A percentile compares a stretch with the other conserved stretches of the same genome.
Conservation (phyloP, 441 rosid species). For the Aleurites moluccanus region DNA sequence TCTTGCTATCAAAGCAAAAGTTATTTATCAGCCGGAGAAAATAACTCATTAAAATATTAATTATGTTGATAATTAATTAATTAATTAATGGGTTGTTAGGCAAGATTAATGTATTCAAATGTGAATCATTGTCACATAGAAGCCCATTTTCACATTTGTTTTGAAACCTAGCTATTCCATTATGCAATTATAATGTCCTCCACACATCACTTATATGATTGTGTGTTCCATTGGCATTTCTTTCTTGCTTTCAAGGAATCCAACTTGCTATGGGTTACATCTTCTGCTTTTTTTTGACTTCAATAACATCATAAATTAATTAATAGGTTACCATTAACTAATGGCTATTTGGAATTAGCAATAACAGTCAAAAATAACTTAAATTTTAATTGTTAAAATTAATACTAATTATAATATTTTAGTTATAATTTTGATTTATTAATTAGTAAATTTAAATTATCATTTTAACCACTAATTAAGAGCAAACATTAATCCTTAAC, state of each 20-base stretch:
- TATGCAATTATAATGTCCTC: slow-evolving; percentile 31
- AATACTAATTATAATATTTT: too few relatives aligned
- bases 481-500: too few relatives aligned
- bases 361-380: too few relatives aligned
- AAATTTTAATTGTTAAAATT: too few relatives aligned
- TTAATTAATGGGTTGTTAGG: not conserved
- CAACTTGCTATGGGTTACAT: not conserved
- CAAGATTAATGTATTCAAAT: not conserved
- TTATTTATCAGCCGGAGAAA: too few relatives aligned
- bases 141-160: not conserved
- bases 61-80: too few relatives aligned
- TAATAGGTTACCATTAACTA: too few relatives aligned
- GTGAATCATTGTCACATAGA: slow-evolving; percentile 9
- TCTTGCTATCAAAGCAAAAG: not conserved
- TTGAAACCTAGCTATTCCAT: slow-evolving; percentile 1
- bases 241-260: slow-evolving; percentile 16
- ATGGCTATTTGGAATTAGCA: too few relatives aligned
- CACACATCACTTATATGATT: slow-evolving; percentile 15
- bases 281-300: not conserved
- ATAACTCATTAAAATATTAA: too few relatives aligned
- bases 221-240: slow-evolving; percentile 20
- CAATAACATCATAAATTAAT: not conserved
- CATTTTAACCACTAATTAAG: too few relatives aligned
- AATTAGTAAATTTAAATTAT: too few relatives aligned
- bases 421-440: too few relatives aligned